Conservation (phyloP, 139 green algal genomes). For the Chlorella ohadii region DNA sequence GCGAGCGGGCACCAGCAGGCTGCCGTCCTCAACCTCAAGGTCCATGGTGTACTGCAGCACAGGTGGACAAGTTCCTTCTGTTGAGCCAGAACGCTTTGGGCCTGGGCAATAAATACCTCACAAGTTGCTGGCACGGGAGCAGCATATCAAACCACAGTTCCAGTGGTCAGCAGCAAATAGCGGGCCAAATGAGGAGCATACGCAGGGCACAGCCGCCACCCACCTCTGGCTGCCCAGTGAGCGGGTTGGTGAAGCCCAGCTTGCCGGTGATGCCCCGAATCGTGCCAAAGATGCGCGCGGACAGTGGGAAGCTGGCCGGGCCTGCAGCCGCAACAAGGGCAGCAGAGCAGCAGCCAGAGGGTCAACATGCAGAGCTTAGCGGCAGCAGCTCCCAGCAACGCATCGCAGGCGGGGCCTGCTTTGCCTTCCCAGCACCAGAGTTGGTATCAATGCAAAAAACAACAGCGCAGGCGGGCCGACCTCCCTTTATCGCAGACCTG, state of each 20-base stretch:
- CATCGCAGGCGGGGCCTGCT: not conserved
- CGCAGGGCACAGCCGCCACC: not conserved
- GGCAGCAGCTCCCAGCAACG: not conserved
- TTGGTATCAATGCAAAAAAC: too few relatives aligned
- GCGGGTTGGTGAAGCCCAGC: conserved; percentile 13
- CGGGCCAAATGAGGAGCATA: too few relatives aligned
- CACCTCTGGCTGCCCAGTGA: conserved; percentile 6
- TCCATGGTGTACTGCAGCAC: conserved; percentile 22
- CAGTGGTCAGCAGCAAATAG: too few relatives aligned
- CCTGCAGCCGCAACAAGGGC: not conserved
- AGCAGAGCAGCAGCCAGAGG: not conserved
- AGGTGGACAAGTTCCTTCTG: too few relatives aligned
- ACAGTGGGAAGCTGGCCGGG: conserved; percentile 4
- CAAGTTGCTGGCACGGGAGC: too few relatives aligned
- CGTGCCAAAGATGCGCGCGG: not conserved
- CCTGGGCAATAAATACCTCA: too few relatives aligned
- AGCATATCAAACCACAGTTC: too few relatives aligned
- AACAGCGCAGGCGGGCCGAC: too few relatives aligned
- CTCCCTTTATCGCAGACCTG: not conserved
- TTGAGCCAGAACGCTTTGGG: too few relatives aligned
- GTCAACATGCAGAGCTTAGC: not conserved
- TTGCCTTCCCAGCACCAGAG: too few relatives aligned
- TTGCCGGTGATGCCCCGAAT: conserved; percentile 17
- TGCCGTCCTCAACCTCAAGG: conserved; percentile 37
- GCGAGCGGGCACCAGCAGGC: conserved; percentile 6